Conservation (phyloP, 345 rosid species). For the Brassica rapa region DNA sequence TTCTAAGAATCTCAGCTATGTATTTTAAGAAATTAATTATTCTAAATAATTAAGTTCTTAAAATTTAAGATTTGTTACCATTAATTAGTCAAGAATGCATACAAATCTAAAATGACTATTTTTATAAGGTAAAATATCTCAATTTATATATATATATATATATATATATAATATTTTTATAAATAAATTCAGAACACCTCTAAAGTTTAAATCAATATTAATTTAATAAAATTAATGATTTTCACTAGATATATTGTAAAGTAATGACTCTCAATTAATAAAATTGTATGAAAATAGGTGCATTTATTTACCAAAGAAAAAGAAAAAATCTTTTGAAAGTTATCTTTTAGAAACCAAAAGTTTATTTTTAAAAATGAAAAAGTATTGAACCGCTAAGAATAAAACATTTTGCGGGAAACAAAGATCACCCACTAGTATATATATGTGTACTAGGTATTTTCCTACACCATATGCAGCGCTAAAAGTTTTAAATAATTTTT, state of each 20-base stretch:
- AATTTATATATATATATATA: not conserved
- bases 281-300: not conserved
- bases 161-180: not conserved
- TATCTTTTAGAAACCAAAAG: not conserved
- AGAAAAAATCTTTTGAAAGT: not conserved
- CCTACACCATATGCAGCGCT: too few species aligned
- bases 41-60: not conserved
- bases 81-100: not conserved
- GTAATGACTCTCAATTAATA: not conserved
- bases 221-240: not conserved
- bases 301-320: not conserved
- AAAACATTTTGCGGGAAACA: not conserved
- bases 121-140: not conserved
- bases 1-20: not conserved
- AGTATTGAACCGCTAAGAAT: not conserved
- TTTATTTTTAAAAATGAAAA: not conserved
- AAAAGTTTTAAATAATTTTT: too few species aligned
- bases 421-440: not conserved
- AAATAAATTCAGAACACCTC: not conserved
- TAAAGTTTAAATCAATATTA: not conserved
- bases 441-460: not conserved
- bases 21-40: not conserved
- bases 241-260: not conserved
- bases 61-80: not conserved
- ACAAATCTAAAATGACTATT: not conserved